Evolutionary conservation across 1,284 basidiomycete genomes (phyloP), one percentile per base, ranked within the genome.

Genomic region (Cryptococcus sp.): DNA sequence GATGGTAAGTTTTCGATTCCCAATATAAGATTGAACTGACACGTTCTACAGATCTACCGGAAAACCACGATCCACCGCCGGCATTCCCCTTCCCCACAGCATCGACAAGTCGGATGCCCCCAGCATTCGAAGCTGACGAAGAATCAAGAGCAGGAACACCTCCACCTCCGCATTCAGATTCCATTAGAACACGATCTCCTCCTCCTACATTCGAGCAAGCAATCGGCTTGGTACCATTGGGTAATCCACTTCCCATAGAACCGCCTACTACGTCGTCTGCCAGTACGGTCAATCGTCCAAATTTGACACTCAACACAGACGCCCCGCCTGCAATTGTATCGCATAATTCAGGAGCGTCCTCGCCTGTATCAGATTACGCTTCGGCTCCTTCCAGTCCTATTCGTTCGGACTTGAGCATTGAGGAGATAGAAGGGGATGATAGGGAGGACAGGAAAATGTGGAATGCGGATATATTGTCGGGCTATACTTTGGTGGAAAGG

Each of bases 401-500:
- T 5, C 50, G 38, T 14, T 42, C 56, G 3, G 55, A 49, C 10
- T 32, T 46, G 8, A 52, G 50, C 42, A 31, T 52, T 6, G 57
- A 50, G 14, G 57, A 53, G 13, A 5, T 37, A 23, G 49, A 49
- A 3, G 65, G 63, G 15, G 61, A 66, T 4, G 64, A 31, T 10
- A 48, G 70, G 47, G 51, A 51, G 13, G 73, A 74, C 56, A 62
- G 73, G 23, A 58, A 59, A 33, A 49, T 64, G 58, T 76, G 73
- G 73, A 73, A 73, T 51, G 66, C 63, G 6, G 73, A 76, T 60
- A 52, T 76, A 14, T 58, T 70, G 42, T 68, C 71, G 2, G 73
- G 73, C 1, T 74, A 74, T 57, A 61, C 57, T 1, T 55, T 76
- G 8, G 66, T 63, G 45, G 70, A 76, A 46, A 58, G 73, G 47